Evolutionary conservation across 768 basidiomycete genomes (phyloP).

Genomic region (Rhodotorula paludigena): DNA sequence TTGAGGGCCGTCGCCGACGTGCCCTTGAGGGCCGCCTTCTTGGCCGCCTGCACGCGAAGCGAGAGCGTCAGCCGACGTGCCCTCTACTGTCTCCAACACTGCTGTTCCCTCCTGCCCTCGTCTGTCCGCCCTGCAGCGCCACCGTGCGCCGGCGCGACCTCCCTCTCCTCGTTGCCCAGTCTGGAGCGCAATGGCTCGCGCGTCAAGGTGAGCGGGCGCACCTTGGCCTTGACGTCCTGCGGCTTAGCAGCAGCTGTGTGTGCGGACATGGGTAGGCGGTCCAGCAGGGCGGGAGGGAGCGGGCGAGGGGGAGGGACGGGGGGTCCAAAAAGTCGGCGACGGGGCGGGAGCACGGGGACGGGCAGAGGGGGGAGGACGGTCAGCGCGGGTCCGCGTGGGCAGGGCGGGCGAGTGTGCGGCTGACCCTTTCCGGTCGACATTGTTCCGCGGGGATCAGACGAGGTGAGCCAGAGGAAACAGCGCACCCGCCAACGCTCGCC

Average conservation of each 20-base stretch:
- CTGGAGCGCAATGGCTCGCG: neutral
- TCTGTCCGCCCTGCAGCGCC: neutral
- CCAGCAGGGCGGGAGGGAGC: too few species aligned
- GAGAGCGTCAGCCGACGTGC: slow-evolving; percentile 3
- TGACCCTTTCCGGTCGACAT: slow-evolving; percentile 17
- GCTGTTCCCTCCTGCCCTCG: neutral
- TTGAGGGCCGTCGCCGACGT: slow-evolving; percentile 50
- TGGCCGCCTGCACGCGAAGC: slow-evolving; percentile 56
- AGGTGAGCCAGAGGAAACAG: neutral
- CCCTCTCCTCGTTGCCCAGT: neutral
- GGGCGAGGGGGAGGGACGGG: too few species aligned
- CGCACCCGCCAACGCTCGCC: too few species aligned
- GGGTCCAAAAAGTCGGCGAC: neutral
- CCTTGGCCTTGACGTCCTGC: slow-evolving; percentile 45
- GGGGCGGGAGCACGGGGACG: neutral
- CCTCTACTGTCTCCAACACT: too few species aligned
- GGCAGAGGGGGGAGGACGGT: too few species aligned
- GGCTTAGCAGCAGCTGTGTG: slow-evolving; percentile 45
- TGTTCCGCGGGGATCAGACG: neutral
- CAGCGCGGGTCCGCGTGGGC: neutral
- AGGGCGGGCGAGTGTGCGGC: neutral
- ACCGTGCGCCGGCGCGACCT: neutral
- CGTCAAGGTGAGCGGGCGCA: slow-evolving; percentile 2
- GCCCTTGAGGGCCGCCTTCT: slow-evolving; percentile 92
- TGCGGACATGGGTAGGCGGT: too few species aligned